Evolutionary conservation across 2,329 filamentous ascomycete species (phyloP), one percentile per base, ranked within the genome.

Genomic region (Daldinia sp.): DNA sequence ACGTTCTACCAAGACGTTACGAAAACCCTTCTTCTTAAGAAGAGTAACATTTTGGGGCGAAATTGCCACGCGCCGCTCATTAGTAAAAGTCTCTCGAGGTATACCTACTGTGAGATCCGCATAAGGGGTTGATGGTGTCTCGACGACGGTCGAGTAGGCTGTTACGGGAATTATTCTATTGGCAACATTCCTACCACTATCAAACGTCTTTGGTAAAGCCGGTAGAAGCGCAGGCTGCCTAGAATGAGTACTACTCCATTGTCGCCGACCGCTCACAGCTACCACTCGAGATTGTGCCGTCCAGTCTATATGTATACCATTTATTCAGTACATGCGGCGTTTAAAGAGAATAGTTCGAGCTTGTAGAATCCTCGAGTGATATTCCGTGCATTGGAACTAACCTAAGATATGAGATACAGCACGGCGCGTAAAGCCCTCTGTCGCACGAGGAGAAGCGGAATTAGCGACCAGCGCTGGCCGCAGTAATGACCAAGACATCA

Each of bases 21-120:
- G 84, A 75, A 93, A 95, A 30, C 93, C 93, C 76, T 96, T 96
- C 76, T 96, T 96, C 66, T 94, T 85, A 1, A 97, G 80, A 0
- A 96, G 80, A 1, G 89, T 85, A 13, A 93, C 91, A 79, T 96
- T 96, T 67, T 91, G 87, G 1, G 93, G 93, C 0, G 92, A 94
- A 58, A 96, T 83, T 27, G 93, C 92, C 11, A 96, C 93, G 51
- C 93, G 90, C 39, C 90, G 88, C 79, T 97, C 93, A 60, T 89
- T 87, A 0, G 88, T 85, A 71, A 85, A 93, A n/a, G 86, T 90
- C 77, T 97, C 93, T 60, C 85, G 87, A 11, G 92, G 92, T 3
- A 95, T 86, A 60, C 93, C 93, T 48, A 97, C 87, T 3, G 87
- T 90, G 58, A 96, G 83, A 43, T 88, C 81, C 17, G 84, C 80